phyloP scores from a whole-genome alignment of 306 rosid species.

The Canavalia ensiformis region DNA sequence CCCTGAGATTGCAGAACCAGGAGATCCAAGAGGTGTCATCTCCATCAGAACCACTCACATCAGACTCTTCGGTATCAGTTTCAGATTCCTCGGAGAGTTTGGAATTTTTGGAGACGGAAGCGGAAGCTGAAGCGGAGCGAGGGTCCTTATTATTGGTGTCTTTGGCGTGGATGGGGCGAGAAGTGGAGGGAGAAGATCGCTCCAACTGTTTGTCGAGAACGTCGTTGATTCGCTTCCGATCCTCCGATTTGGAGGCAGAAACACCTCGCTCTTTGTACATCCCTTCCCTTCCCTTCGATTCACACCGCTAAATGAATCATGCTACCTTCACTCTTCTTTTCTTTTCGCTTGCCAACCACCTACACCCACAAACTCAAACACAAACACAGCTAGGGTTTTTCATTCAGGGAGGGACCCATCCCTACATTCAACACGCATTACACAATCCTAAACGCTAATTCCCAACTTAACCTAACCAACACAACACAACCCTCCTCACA shows the following conservation, averaged over 20 bases:
- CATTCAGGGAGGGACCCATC: conserved; percentile 24
- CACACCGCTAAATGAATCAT: no score
- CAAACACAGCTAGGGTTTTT: conserved; percentile 33
- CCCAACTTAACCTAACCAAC: no score
- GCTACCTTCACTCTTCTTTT: no score
- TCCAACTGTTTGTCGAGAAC: conserved; percentile 91
- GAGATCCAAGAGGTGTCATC: conserved; percentile 99
- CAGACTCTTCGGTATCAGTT: conserved; percentile 95
- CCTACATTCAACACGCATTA: background rate
- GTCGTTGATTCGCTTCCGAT: conserved; percentile 96
- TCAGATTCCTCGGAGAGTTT: conserved; percentile 89
- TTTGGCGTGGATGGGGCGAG: conserved; percentile 65
- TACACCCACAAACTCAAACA: no score
- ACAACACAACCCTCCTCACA: no score
- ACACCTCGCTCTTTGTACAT: conserved; percentile 73
- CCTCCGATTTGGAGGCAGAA: conserved; percentile 71
- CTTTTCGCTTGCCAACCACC: no score
- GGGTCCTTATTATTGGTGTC: conserved; percentile 58
- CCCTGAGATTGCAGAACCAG: conserved; percentile 98
- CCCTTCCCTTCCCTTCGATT: background rate
- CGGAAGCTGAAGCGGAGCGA: conserved; percentile 41
- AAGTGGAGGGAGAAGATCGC: conserved; percentile 95
- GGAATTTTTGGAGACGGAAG: conserved; percentile 47
- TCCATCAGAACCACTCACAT: conserved; percentile 97
- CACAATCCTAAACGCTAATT: background rate